Evolutionary conservation across 805 yeast genomes (phyloP), one percentile per base, ranked within the genome.

Genomic region (Sugiyamaella chiloensis): DNA sequence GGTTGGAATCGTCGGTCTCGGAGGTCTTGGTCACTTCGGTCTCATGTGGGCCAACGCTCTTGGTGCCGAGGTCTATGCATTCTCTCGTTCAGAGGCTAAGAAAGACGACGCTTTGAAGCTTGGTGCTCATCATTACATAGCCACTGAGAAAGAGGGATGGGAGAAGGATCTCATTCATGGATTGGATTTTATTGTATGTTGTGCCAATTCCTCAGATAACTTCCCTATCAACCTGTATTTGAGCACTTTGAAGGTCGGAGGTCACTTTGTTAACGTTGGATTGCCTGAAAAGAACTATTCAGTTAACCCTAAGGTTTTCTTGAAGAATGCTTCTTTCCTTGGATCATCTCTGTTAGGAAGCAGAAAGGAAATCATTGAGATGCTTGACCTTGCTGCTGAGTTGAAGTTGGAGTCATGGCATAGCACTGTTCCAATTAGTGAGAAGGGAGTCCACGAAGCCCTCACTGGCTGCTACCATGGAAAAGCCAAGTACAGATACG

Each of bases 1-100:
- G 39, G 83, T 81, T 43, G 86, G 83, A 36, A 65, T 81, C 48
- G 73, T 76, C 48, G 86, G 85, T 46, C 72, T 81, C 50, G 87
- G 87, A 44, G 87, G 87, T 27, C 71, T 81, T 48, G 87, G 87
- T 41, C 83, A 79, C 68, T 71, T 79, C 71, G 82, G 75, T n/a
- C 62, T 81, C 46, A 71, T 73, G 61, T 76, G 77, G 53, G 81
- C 85, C 36, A 69, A 69, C 52, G 85, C 85, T 4, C 60, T 81
- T 55, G 87, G 85, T 26, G 81, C 83, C 21, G 81, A 79, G 50
- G 83, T 79, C 17, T 69, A 69, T 45, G 79, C 80, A n/a, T 66
- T 81, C 54, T 76, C 83, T 5, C 74, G 85, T 57, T 61, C 74
- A 41, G 62, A 64, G 32, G 56, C 64, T 21, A 81, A 81, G 68